Percentiles rank a stretch among this genome's conserved stretches.
Conservation (phyloP, 345 rosid genomes). For the Ceriops decandra region DNA sequence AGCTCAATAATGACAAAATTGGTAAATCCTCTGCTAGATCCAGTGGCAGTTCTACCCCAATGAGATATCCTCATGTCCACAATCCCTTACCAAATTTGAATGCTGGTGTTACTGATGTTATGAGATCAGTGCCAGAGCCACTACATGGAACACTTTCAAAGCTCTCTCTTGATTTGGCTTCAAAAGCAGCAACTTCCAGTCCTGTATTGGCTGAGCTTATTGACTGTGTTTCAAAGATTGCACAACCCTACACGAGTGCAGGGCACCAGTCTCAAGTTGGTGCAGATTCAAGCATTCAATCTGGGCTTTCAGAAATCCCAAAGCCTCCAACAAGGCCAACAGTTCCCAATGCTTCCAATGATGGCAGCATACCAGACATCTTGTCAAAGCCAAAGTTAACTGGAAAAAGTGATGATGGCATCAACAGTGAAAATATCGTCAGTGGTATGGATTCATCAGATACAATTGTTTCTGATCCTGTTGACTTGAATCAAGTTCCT, state of each 20-base stretch:
- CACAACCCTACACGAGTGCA: constrained; percentile 24
- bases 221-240: constrained; percentile 40
- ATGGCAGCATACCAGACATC: constrained; percentile 9
- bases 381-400: constrained; percentile 16
- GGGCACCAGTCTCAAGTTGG: constrained; percentile 18
- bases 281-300: constrained; percentile 12
- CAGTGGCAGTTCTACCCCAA: constrained; percentile 51
- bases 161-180: constrained; percentile 50
- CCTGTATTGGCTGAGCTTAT: constrained; percentile 38
- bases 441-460: constrained; percentile 11
- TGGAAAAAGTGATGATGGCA: constrained; percentile 14
- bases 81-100: constrained; percentile 38
- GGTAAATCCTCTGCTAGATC: constrained; percentile 37
- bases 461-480: constrained; percentile 13
- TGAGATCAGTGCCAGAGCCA: constrained; percentile 65
- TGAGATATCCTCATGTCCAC: constrained; percentile 38
- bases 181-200: constrained; percentile 50
- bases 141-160: constrained; percentile 48
- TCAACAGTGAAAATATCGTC: constrained; percentile 9
- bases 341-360: constrained; percentile 24
- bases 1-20: constrained; percentile 29
- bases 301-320: constrained; percentile 21
- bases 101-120: constrained; percentile 41
- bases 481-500: constrained; percentile 40
- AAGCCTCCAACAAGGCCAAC: constrained; percentile 20